These are phyloP conservation scores for Mycena floridula DNA, from an alignment of 768 basidiomycete species.

Conservation along the genomic window DNA sequence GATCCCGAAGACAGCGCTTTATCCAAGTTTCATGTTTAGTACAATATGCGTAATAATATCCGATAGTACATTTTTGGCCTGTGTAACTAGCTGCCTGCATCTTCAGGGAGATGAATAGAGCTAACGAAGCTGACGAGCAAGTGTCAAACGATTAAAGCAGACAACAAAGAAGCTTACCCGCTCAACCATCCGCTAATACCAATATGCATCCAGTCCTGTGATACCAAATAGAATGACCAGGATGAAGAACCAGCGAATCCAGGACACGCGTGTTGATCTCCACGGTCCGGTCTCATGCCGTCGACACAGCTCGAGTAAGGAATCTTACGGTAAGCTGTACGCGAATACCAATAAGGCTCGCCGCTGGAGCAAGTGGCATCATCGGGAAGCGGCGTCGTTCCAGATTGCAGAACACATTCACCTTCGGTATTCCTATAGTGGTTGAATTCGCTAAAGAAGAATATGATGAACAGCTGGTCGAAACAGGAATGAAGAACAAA, in stretches of 20 bases:
- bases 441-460: conserved; percentile 82
- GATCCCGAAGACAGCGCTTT: too few relatives aligned
- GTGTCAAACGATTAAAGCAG: conserved; percentile 7
- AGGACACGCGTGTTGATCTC: conserved; percentile 71
- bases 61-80: too few relatives aligned
- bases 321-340: conserved; percentile 87
- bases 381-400: conserved; percentile 51
- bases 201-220: conserved; percentile 71
- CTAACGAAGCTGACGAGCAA: conserved; percentile 34
- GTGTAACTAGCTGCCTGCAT: too few relatives aligned
- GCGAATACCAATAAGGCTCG: conserved; percentile 88
- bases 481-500: conserved; percentile 28
- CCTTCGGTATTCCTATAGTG: conserved; percentile 61
- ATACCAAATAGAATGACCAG: conserved; percentile 71
- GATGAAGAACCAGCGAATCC: conserved; percentile 79
- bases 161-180: conserved; percentile 47
- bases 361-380: conserved; percentile 59
- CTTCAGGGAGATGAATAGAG: conserved; percentile 73
- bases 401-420: conserved; percentile 73
- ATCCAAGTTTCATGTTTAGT: too few relatives aligned
- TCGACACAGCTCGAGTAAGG: conserved; percentile 84
- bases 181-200: conserved; percentile 74
- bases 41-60: too few relatives aligned
- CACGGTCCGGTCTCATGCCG: conserved; percentile 74
- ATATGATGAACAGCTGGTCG: neutral